These are phyloP conservation scores for Yarrowia porcina DNA, from an alignment of 805 yeast species.

Conservation along the genomic window DNA sequence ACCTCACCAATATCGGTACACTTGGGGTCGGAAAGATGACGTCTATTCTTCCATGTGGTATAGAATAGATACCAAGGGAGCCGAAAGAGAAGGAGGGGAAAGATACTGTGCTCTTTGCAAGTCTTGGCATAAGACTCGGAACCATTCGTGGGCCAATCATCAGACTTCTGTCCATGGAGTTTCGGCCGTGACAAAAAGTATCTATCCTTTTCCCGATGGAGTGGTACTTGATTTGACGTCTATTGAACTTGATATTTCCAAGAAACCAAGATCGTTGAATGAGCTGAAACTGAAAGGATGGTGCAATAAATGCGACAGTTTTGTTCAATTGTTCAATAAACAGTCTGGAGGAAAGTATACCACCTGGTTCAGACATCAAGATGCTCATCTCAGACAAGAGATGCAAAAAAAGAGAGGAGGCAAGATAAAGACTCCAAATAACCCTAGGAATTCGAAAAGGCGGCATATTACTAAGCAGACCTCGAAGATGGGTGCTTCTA, in stretches of 20 bases:
- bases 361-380: neutral
- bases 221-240: neutral
- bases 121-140: neutral
- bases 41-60: constrained; percentile 9
- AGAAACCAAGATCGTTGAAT: neutral
- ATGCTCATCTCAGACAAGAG: neutral
- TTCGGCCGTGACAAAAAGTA: neutral
- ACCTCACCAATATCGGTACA: neutral
- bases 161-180: neutral
- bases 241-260: neutral
- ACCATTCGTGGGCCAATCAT: constrained; percentile 1
- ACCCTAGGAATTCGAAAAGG: neutral
- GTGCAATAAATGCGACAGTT: neutral
- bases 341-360: neutral
- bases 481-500: too few species aligned
- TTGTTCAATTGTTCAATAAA: neutral
- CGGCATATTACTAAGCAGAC: too few species aligned
- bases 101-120: neutral
- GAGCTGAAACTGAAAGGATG: neutral
- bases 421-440: neutral
- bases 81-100: neutral
- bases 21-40: neutral
- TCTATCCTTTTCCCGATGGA: neutral
- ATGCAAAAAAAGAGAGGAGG: neutral
- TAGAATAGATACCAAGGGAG: neutral